These are phyloP conservation scores for Uncinocarpus reesii DNA, from an alignment of 2,329 filamentous ascomycete species.

Conservation along the genomic window DNA sequence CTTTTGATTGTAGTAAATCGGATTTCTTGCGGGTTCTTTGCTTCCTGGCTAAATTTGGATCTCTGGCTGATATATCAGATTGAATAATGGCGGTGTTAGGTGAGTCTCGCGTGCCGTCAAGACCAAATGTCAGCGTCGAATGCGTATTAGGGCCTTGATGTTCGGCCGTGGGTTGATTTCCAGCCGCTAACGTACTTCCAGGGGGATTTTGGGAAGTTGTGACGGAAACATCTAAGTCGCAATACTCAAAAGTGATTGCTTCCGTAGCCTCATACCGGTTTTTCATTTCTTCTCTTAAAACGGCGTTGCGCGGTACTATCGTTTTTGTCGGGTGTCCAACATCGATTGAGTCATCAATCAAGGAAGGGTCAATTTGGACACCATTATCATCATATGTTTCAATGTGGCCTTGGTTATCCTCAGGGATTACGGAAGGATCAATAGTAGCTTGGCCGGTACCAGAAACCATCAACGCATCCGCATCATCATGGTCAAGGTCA, in stretches of 20 bases:
- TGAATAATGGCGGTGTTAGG: slow-evolving; percentile 7
- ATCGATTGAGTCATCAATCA: slow-evolving; percentile 19
- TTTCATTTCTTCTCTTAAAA: slow-evolving; percentile 22
- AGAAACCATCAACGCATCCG: background rate
- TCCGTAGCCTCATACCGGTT: slow-evolving; percentile 27
- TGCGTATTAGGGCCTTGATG: background rate
- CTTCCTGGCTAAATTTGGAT: slow-evolving; percentile 6
- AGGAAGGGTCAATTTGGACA: slow-evolving; percentile 37
- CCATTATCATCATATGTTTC: slow-evolving; percentile 19
- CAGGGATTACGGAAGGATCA: background rate
- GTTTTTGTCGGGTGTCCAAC: slow-evolving; percentile 16
- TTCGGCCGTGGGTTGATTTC: background rate
- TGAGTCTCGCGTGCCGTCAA: slow-evolving; percentile 3
- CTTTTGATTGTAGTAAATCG: slow-evolving; percentile 18
- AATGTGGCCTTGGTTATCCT: background rate
- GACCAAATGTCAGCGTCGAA: background rate
- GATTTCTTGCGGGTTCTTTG: background rate
- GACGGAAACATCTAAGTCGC: slow-evolving; percentile 19
- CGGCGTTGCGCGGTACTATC: slow-evolving; percentile 22
- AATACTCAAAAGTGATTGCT: slow-evolving; percentile 28
- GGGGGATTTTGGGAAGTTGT: background rate
- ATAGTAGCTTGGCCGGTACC: background rate
- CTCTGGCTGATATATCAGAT: slow-evolving; percentile 17
- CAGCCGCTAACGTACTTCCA: background rate
- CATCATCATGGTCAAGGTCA: slow-evolving; percentile 35